phyloP scores from a whole-genome alignment of 257 asterid species.

The Nicotiana knightiana region DNA sequence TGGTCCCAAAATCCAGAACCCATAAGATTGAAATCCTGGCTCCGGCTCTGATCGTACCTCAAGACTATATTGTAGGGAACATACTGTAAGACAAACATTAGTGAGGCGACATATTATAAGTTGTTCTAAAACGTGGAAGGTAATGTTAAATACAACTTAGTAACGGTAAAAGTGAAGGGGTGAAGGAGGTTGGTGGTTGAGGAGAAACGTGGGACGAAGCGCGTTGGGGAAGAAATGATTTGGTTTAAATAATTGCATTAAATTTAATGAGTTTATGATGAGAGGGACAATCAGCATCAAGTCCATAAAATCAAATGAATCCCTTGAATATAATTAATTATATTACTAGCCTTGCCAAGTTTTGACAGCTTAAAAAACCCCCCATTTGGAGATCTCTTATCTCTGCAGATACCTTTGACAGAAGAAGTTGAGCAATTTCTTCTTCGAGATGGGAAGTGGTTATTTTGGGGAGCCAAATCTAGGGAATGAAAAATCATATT shows the following conservation, averaged over 20 bases:
- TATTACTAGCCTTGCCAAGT: not conserved
- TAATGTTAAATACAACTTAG: no score
- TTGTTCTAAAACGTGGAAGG: no score
- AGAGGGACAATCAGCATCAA: not conserved
- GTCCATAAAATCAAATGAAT: constrained; percentile 28
- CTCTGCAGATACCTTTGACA: no score
- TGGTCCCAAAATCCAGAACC: no score
- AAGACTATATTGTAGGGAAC: no score
- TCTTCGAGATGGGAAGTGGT: constrained; percentile 48
- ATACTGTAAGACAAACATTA: no score
- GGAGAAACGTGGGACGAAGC: not conserved
- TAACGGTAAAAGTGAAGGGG: not conserved
- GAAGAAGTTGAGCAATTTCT: not conserved
- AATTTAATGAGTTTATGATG: not conserved
- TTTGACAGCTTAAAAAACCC: constrained; percentile 31
- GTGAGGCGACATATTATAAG: no score
- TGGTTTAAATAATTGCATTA: not conserved
- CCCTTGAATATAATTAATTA: constrained; percentile 45
- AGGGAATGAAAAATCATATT: constrained; percentile 29
- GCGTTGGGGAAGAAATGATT: not conserved
- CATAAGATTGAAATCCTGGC: no score
- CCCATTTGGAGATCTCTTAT: constrained; percentile 22
- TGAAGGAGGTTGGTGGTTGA: not conserved
- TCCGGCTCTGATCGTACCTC: no score
- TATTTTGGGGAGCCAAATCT: constrained; percentile 51